These are phyloP conservation scores for Backusella circina DNA, from an alignment of 192 early-diverging fungal species.

Conservation along the genomic window DNA sequence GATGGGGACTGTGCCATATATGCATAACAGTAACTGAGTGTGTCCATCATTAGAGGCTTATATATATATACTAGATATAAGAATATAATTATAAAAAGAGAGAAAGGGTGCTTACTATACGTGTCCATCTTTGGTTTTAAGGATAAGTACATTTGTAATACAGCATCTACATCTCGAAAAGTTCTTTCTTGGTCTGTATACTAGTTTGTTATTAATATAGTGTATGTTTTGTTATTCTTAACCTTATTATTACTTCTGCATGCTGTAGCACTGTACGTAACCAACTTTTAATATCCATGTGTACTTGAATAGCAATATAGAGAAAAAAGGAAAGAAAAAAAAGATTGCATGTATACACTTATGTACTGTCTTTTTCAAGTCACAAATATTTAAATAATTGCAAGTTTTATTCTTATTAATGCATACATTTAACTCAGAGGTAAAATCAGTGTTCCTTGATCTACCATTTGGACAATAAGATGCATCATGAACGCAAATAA, in stretches of 20 bases:
- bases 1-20: conserved; percentile 87
- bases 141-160: conserved; percentile 49
- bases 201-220: conserved; percentile 36
- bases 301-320: not conserved
- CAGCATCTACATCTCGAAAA: conserved; percentile 61
- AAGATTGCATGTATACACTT: not conserved
- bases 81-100: no score
- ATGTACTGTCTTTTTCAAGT: not conserved
- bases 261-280: conserved; percentile 13
- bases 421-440: no score
- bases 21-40: conserved; percentile 66
- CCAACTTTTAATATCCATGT: conserved; percentile 19
- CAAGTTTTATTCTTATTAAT: no score
- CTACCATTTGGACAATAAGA: conserved; percentile 10
- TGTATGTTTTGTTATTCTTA: not conserved
- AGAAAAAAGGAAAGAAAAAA: no score
- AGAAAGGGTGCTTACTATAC: conserved; percentile 69
- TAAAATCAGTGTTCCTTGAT: not conserved
- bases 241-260: not conserved
- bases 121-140: conserved; percentile 64
- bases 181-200: conserved; percentile 58
- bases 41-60: conserved; percentile 59
- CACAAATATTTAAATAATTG: no score
- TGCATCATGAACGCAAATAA: conserved; percentile 5
- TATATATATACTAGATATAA: not conserved